Conservation (phyloP, 352 stramenopile species). For the Phytophthora sojae region DNA sequence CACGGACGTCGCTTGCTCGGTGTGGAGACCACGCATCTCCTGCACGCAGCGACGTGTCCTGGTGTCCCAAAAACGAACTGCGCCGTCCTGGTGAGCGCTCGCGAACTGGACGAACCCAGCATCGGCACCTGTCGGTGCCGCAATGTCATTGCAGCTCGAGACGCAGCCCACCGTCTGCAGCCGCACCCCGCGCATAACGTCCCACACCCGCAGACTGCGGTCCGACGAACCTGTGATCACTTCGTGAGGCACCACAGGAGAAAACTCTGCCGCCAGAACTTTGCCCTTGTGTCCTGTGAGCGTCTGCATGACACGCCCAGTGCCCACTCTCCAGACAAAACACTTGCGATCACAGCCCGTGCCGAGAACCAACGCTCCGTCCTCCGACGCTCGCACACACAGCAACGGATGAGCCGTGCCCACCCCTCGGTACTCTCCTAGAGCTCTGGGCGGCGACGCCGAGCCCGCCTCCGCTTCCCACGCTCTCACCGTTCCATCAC, state of each 20-base stretch:
- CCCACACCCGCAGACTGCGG: conserved; percentile 81
- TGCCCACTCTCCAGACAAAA: conserved; percentile 86
- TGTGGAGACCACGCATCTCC: conserved; percentile 65
- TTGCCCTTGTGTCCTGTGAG: conserved; percentile 88
- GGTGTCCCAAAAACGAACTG: conserved; percentile 82
- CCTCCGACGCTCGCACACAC: conserved; percentile 80
- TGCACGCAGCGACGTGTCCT: conserved; percentile 60
- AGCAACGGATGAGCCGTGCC: conserved; percentile 85
- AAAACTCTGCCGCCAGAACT: conserved; percentile 84
- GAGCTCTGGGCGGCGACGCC: conserved; percentile 24
- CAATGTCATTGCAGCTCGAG: conserved; percentile 87
- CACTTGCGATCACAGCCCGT: conserved; percentile 87
- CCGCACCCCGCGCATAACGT: conserved; percentile 66
- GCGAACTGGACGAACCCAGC: conserved; percentile 68
- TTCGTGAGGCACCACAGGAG: conserved; percentile 56
- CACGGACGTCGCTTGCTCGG: conserved; percentile 79
- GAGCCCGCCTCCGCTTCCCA: conserved; percentile 70
- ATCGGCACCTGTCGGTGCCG: conserved; percentile 40
- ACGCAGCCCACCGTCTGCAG: conserved; percentile 81
- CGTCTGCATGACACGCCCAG: conserved; percentile 83
- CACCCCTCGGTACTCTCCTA: conserved; percentile 82
- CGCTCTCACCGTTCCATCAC: conserved; percentile 81
- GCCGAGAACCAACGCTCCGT: conserved; percentile 78
- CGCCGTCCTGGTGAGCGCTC: conserved; percentile 82
- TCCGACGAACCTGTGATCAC: conserved; percentile 84